Base-by-base conservation (phyloP, 345 rosid species). In the Triadica sebifera region DNA sequence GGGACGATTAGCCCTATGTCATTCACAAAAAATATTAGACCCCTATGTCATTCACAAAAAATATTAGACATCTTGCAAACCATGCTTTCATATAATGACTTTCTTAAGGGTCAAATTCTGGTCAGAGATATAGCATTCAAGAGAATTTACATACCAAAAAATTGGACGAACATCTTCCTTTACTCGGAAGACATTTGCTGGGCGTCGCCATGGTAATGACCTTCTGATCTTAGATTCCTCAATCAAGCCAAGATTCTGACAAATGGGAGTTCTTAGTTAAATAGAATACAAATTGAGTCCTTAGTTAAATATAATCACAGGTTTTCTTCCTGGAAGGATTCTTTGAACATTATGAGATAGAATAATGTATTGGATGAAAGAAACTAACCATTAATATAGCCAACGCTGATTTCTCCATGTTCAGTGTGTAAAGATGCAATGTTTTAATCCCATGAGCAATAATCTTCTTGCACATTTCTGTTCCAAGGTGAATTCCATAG, bases 391-490 rank as follows among this genome's bases (percentile, higher is more conserved):
- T 86, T 37, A 95, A 71, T 67, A 95, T 95, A 60, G 90, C 97
- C 74, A 93, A 75, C 43, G 98, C 99, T 29, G 99, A 90, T 75
- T 91, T 95, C 86, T 95, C 98, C 94, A 91, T 89, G 81, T 95
- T 95, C 63, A 95, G 82, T 15, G 98, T 91, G 80, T 95, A 95
- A 15, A 95, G 91, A 83, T 95, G 99, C 78, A 95, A 60, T 3
- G 96, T 86, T 79, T 83, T 89, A 76, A 95, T 91, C 34, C 98
- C 99, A 86, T 88, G 89, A 71, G 96, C 94, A 70, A 95, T 73
- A 79, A 95, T 88, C 86, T 95, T 93, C 84, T 84, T 88, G 88
- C 98, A 95, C 98, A 90, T 93, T 84, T 95, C 99, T 12, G 99
- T 87, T 79, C 94, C 98, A 80, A 85, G 91, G 83, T 95, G 98